Base-by-base conservation (phyloP, 2,329 filamentous ascomycete genomes). In the Corinectria fuckeliana region DNA sequence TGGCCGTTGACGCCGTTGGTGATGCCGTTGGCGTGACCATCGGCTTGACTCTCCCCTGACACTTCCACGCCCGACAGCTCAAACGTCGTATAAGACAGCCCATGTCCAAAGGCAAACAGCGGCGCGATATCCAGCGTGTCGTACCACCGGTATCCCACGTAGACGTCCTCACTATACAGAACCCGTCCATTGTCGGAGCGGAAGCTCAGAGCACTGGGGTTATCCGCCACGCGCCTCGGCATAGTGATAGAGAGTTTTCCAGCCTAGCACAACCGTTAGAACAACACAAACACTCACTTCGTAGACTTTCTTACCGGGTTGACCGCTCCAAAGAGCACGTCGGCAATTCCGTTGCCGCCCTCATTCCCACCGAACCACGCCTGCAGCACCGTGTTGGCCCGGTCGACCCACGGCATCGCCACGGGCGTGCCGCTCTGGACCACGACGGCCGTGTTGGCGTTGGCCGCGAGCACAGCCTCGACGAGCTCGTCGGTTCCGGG, bases 351-450 rank as follows among this genome's bases (percentile, higher is more conserved):
- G 23, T 66, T 66, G 2, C 64, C 64, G 21, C 44, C 44, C 23
- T 66, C 62, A n/a, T 65, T 65, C 3, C 64, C 64, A 6, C 62
- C 60, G 18, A 56, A 66, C 64, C 64, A 66, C 5, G 59, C 56
- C 53, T 66, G 64, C 2, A 58, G 28, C 10, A 66, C 32, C 2
- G 52, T 21, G 1, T 32, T 42, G 32, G 62, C 57, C 21, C 55
- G 47, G 5, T 63, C 44, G 6, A 56, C 28, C 64, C 64, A 66
- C 1, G 64, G 64, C 62, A 64, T 65, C 5, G 51, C 41, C 16
- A 66, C 48, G 16, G 64, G 64, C 8, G 61, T 66, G 9, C 64
- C 64, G 30, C 58, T 62, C 52, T 66, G 62, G 5, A 62, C 20
- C 13, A 66, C 57, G 13, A 65, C 34, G 5, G 56, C 61, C 1